These are phyloP conservation scores for Fusarium falciforme DNA, from an alignment of 2,329 filamentous ascomycete genomes.

Conservation along the genomic window DNA sequence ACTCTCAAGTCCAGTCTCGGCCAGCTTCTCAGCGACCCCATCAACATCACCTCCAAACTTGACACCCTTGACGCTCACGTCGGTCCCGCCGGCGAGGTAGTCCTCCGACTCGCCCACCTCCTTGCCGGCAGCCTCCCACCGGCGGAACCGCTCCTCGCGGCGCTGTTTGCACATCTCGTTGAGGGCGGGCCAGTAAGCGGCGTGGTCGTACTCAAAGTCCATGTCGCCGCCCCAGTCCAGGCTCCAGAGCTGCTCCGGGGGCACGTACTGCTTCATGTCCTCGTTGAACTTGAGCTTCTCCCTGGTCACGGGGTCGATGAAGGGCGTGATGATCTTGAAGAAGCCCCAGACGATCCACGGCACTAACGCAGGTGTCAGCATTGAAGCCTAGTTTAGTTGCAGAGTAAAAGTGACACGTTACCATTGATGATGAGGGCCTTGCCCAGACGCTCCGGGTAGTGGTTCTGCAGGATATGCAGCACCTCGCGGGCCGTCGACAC, in stretches of 20 bases:
- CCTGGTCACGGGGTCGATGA: slow-evolving; percentile 94
- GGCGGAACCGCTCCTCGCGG: slow-evolving; percentile 69
- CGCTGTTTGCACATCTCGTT: slow-evolving; percentile 76
- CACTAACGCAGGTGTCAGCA: slow-evolving; percentile 60
- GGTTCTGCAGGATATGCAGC: slow-evolving; percentile 91
- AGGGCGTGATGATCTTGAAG: slow-evolving; percentile 95
- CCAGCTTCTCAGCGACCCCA: slow-evolving; percentile 44
- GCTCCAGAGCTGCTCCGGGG: slow-evolving; percentile 83
- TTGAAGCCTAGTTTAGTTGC: neutral
- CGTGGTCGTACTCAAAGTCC: slow-evolving; percentile 92
- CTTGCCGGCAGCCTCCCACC: slow-evolving; percentile 86
- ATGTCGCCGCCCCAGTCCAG: slow-evolving; percentile 79
- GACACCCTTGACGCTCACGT: slow-evolving; percentile 50
- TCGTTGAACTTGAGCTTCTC: slow-evolving; percentile 99
- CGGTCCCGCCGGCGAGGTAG: slow-evolving; percentile 77
- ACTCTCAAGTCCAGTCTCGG: slow-evolving; percentile 39
- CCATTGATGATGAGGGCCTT: slow-evolving; percentile 90
- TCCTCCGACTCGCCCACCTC: slow-evolving; percentile 87
- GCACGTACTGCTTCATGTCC: slow-evolving; percentile 85
- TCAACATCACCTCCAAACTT: slow-evolving; percentile 39
- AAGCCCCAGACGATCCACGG: slow-evolving; percentile 93
- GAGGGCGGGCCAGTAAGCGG: slow-evolving; percentile 88
- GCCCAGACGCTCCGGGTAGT: slow-evolving; percentile 94
- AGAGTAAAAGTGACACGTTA: slow-evolving; percentile 49
- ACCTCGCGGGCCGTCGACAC: slow-evolving; percentile 83